Conservation (phyloP, 2,329 filamentous ascomycete genomes). For the Fusarium brachygibbosum region DNA sequence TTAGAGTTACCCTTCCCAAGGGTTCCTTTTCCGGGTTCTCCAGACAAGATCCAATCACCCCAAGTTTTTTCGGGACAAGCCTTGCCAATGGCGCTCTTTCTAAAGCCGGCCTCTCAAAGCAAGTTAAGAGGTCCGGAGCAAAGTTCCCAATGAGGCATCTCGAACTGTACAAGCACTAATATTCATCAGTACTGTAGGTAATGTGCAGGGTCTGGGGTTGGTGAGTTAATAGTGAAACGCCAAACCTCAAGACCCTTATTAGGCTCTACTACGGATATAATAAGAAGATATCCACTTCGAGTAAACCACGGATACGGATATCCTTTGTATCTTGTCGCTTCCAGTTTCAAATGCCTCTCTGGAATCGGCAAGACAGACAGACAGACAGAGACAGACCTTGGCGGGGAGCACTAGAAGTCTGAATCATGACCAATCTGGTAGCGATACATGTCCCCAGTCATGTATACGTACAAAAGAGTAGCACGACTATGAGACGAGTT, state of each 20-base stretch:
- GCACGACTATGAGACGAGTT: slow-evolving; percentile 12
- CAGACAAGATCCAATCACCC: slow-evolving; percentile 44
- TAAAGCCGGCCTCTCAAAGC: background rate
- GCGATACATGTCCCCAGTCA: slow-evolving; percentile 21
- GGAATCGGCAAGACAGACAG: background rate
- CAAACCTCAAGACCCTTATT: slow-evolving; percentile 21
- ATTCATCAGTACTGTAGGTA: background rate
- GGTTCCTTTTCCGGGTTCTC: slow-evolving; percentile 19
- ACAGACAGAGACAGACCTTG: background rate
- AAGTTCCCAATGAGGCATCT: slow-evolving; percentile 41
- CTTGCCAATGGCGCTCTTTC: slow-evolving; percentile 22
- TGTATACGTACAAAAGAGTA: slow-evolving; percentile 11
- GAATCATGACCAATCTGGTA: slow-evolving; percentile 24
- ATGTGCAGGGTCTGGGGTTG: background rate
- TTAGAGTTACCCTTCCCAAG: slow-evolving; percentile 7
- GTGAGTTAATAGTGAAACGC: slow-evolving; percentile 15
- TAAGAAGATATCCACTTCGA: slow-evolving; percentile 8
- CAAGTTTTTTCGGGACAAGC: slow-evolving; percentile 38
- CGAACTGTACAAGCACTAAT: slow-evolving; percentile 8
- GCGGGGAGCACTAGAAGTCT: slow-evolving; percentile 1
- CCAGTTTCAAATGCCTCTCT: slow-evolving; percentile 26
- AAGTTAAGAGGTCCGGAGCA: slow-evolving; percentile 26
- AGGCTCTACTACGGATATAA: slow-evolving; percentile 3
- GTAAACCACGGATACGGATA: slow-evolving; percentile 12
- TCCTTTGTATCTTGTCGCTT: slow-evolving; percentile 15